Percentiles rank a stretch among this genome's conserved stretches.
These are phyloP conservation scores for Suillus cothurnatus DNA, from an alignment of 768 basidiomycete species.

Conservation along the genomic window DNA sequence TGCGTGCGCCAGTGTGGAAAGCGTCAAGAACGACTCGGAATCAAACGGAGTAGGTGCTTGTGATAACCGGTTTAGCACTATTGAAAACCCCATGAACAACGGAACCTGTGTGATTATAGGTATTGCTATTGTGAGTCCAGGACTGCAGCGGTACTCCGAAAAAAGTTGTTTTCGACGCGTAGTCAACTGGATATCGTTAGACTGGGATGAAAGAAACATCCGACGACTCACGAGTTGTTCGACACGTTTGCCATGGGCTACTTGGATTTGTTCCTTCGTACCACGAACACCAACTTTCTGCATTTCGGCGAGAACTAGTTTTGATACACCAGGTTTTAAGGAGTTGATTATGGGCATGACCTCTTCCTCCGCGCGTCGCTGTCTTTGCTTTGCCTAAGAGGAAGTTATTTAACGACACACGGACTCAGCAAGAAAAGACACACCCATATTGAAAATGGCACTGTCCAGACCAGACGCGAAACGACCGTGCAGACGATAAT, in stretches of 20 bases:
- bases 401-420: slow-evolving; percentile 12
- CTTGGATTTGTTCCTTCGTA: slow-evolving; percentile 52
- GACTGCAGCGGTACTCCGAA: slow-evolving; percentile 56
- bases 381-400: slow-evolving; percentile 59
- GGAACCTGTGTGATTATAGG: slow-evolving; percentile 72
- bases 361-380: slow-evolving; percentile 60
- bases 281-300: slow-evolving; percentile 54
- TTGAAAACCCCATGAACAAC: slow-evolving; percentile 67
- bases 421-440: neutral
- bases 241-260: slow-evolving; percentile 49
- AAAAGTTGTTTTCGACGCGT: slow-evolving; percentile 61
- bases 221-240: slow-evolving; percentile 45
- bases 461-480: slow-evolving; percentile 57
- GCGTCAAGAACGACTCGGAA: slow-evolving; percentile 74
- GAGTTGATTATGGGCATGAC: slow-evolving; percentile 59
- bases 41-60: slow-evolving; percentile 66
- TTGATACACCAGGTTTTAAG: slow-evolving; percentile 43
- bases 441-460: slow-evolving; percentile 82
- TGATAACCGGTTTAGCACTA: slow-evolving; percentile 57
- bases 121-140: slow-evolving; percentile 56
- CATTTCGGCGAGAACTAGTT: slow-evolving; percentile 49
- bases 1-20: slow-evolving; percentile 68
- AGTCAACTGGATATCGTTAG: slow-evolving; percentile 44
- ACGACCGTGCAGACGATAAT: slow-evolving; percentile 70
- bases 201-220: neutral